Base-by-base conservation (phyloP, 2,329 filamentous ascomycete species). In the Cladosporium sp. region DNA sequence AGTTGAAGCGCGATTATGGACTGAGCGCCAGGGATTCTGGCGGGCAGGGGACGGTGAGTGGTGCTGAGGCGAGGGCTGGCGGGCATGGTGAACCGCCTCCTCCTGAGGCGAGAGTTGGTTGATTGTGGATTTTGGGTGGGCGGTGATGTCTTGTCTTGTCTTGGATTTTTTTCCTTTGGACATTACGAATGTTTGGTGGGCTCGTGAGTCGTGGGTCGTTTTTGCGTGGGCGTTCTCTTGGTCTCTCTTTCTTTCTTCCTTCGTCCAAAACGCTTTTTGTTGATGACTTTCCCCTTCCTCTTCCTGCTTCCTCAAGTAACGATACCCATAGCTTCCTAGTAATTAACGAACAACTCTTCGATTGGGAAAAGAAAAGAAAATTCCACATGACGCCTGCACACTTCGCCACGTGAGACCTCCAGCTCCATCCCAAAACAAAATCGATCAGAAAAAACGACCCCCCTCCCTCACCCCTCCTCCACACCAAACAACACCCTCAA, bases 401-500 rank as follows among this genome's bases (percentile, higher is more conserved):
- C n/a, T n/a, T n/a, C n/a, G n/a, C n/a, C n/a, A n/a, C n/a, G n/a
- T n/a, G n/a, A n/a, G n/a, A n/a, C n/a, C n/a, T n/a, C n/a, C n/a
- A n/a, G n/a, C n/a, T n/a, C n/a, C n/a, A n/a, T n/a, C n/a, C n/a
- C n/a, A n/a, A n/a, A n/a, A n/a, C n/a, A n/a, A n/a, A n/a, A n/a
- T n/a, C n/a, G n/a, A n/a, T 27, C 9, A 27, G 22, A 27, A 27
- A 4, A 27, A 27, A 9, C 22, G 9, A 9, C 22, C 22, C 22
- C 5, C 22, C 4, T 27, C 22, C 27, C 19, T 36, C 15, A 43
- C 60, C 56, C 60, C 59, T 70, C 73, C 50, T 74, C 73, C 40
- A 78, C 72, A 18, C 73, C 77, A 70, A 83, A 84, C 55, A 78
- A 66, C 38, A 84, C 74, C 62, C 77, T 77, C 53, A 83, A 70